Base-by-base conservation (phyloP, 345 rosid species). In the Eutrema japonicum region DNA sequence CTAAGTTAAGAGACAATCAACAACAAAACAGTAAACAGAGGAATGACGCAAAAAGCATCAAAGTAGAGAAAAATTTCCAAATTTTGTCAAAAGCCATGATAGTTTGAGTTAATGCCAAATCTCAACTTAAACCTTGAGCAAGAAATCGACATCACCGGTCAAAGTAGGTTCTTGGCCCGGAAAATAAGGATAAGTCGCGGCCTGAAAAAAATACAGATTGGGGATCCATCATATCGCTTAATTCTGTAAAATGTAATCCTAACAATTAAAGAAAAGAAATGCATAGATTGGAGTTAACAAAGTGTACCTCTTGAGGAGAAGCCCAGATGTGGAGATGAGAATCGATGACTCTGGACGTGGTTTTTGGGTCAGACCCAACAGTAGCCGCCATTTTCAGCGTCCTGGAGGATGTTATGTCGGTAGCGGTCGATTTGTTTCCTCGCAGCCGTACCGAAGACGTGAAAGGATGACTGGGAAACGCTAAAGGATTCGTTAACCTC, bases 251-350 rank as follows among this genome's bases (percentile, higher is more conserved):
- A n/a, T 47, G 3, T 22, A 70, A 51, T 2, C 27, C 41, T 29
- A 26, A 10, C 29, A 14, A 22, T 22, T 1, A 22, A 22, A 22
- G 22, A 58, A 27, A 3, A 3, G 2, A 22, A 1, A 11, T 9
- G 18, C 10, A 14, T 37, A 22, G 3, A 50, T 51, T 52, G 29
- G 48, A 43, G 13, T n/a, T 7, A 37, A 11, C 5, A 4, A 47
- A 74, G 14, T 30, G 14, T 29, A 83, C 97, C 95, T 94, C 95
- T 72, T 83, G 81, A 68, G 97, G 90, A 68, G 98, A 89, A 48
- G 96, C 97, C 96, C 98, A 91, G 0, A 94, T 72, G 81, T 94
- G 98, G 64, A 94, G 85, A 83, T 94, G 98, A 7, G 97, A 87
- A 79, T 94, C 97, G 49, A 94, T 88, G 63, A 81, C 80, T 68